Base-by-base conservation (phyloP, 345 rosid species). In the Tarenaya hassleriana region DNA sequence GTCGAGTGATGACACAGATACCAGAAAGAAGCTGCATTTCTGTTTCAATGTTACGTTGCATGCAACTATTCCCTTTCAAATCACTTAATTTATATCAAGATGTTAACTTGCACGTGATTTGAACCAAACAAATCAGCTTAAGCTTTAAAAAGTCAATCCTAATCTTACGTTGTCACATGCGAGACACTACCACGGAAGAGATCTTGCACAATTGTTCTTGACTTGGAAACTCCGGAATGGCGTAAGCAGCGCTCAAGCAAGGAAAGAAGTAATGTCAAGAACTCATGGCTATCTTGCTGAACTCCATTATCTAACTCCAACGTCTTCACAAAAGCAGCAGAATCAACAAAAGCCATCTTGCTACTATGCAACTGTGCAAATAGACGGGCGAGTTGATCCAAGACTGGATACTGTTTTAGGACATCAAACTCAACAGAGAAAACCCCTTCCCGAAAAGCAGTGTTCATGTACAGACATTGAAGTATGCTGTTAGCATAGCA, bases 251-350 rank as follows among this genome's bases (percentile, higher is more conserved):
- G 77, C 73, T 92, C 98, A 68, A 92, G 96, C 74, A 92, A 74
- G 66, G 98, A 88, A 59, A 92, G 84, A 66, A 92, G 79, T 62
- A 92, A 63, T 16, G 95, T 92, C 67, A 85, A 70, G 59, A 92
- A 92, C 82, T 92, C 98, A 59, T 87, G 98, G 64, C 90, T 83
- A 73, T 92, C 98, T 75, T 92, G 98, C 51, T 92, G 98, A 59
- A 83, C 80, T 50, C 86, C 98, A 60, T 92, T 92, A 68, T 92
- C 96, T 59, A 92, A 62, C 77, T 92, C 95, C 34, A 92, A 72
- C 4, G 96, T 79, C 71, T 72, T 79, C 56, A 92, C 87, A 75
- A 92, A 88, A 43, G 98, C 94, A 52, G 94, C 98, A 4, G 96
- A 83, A 70, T 92, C 98, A 52, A 92, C 80, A 66, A 77, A 81